Base-by-base conservation (phyloP, 768 basidiomycete genomes). In the Leccinellum rugosiceps region DNA sequence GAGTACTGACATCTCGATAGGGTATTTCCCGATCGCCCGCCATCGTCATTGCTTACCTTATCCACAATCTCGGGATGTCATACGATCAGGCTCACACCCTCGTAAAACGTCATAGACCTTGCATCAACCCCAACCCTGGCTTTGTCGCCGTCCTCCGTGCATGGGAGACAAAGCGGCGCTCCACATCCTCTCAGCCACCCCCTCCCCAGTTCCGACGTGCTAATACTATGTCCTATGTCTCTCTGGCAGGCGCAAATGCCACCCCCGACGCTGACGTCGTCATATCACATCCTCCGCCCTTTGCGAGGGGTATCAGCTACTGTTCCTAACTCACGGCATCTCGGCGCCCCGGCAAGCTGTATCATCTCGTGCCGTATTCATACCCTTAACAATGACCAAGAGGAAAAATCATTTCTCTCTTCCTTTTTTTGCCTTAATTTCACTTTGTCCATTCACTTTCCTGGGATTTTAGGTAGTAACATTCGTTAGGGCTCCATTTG, bases 31-130 rank as follows among this genome's bases (percentile, higher is more conserved):
- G 89, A 61, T 86, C 83, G 50, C 79, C 87, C 15, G 81, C 89
- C 7, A 81, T 92, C 65, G 84, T 90, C 56, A 88, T 92, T 58
- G 89, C 89, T 46, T 92, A 89, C 74, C 85, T 92, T 66, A 92
- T 92, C 63, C 81, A 84, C 62, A 80, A 84, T 59, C 82, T 83
- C 57, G 84, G 81, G 43, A 87, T 90, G 87, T 77, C 86, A 9
- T 90, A 84, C 69, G 86, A 90, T 58, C 74, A 77, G 46, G 88
- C 89, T 1, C 72, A 78, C 55, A 75, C 82, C 0, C 79, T 85
- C 59, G 77, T 88, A 59, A 82, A 82, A 62, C 80, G 80, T 54
- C 83, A 83, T 61, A 81, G 89, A 19, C 82, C 88, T 4, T 92
- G 89, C 65, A 76, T 85, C 59, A 87, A 89, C 66, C 89, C 89